Evolutionary conservation across 495 filamentous ascomycete genomes (phyloP).

Genomic region (Hypoxylon intermedium): DNA sequence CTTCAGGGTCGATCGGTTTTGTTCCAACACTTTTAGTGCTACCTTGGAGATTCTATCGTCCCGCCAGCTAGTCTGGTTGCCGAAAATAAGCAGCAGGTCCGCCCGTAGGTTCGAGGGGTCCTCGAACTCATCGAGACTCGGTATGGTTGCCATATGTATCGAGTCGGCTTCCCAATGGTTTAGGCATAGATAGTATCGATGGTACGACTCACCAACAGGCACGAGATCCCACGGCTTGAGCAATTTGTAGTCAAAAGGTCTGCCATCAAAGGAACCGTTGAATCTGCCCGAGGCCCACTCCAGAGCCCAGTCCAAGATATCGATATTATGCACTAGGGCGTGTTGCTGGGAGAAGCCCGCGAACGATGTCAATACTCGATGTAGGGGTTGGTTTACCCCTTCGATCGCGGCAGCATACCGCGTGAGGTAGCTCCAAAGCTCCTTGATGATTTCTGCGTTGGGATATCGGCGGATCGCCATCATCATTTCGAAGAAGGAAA

Average conservation of each 20-base stretch:
- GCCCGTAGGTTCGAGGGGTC: slow-evolving; percentile 39
- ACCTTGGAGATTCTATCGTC: slow-evolving; percentile 39
- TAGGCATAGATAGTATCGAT: slow-evolving; percentile 41
- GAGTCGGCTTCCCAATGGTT: slow-evolving; percentile 38
- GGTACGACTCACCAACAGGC: slow-evolving; percentile 37
- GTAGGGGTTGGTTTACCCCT: slow-evolving; percentile 33
- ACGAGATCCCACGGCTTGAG: slow-evolving; percentile 42
- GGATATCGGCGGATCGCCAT: slow-evolving; percentile 39
- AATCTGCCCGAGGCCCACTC: slow-evolving; percentile 36
- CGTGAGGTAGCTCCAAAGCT: slow-evolving; percentile 41
- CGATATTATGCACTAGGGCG: slow-evolving; percentile 32
- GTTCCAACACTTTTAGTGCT: slow-evolving; percentile 28
- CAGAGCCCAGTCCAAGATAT: slow-evolving; percentile 38
- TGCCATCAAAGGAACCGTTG: slow-evolving; percentile 40
- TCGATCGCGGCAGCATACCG: slow-evolving; percentile 36
- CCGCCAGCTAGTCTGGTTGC: slow-evolving; percentile 38
- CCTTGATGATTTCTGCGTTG: slow-evolving; percentile 36
- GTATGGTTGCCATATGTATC: slow-evolving; percentile 37
- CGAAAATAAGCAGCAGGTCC: slow-evolving; percentile 41
- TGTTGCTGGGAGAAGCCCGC: slow-evolving; percentile 36
- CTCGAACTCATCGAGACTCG: slow-evolving; percentile 24
- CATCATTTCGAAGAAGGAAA: slow-evolving; percentile 42
- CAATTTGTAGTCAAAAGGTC: slow-evolving; percentile 43
- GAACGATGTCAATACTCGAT: slow-evolving; percentile 33
- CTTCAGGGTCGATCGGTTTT: slow-evolving; percentile 27